Base-by-base conservation (phyloP, 2,329 filamentous ascomycete genomes). In the Thermochaetoides dissita region DNA sequence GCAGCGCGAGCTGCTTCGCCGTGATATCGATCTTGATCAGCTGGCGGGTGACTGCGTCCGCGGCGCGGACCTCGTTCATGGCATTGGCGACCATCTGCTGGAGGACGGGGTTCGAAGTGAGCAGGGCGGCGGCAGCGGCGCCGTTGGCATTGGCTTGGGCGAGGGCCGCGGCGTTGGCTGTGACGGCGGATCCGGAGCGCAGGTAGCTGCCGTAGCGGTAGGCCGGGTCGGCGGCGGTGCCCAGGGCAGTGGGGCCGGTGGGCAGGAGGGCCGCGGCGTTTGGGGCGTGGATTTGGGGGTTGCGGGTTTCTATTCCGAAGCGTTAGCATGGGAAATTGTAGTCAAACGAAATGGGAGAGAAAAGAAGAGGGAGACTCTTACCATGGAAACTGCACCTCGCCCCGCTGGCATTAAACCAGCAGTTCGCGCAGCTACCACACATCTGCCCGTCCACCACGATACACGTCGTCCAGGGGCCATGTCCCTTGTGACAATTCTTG, bases 381-480 rank as follows among this genome's bases (percentile, higher is more conserved):
- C 73, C 71, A 45, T 76, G 74, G 52, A 76, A 77, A 10, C 72
- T 76, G 46, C 74, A 78, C 39, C 73, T 60, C 8, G 71, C 66
- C 8, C 73, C 73, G 39, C 71, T 75, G 7, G 73, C 73, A 43
- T 78, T 78, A 56, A 72, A 77, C 73, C 74, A 77, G 54, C 74
- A 78, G 52, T 78, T 78, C 44, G 72, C 68, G 47, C 74, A 78
- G 51, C 71, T 75, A 8, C 74, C 73, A 45, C 71, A 76, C 69
- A 77, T 72, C 53, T 74, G 69, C 1, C 73, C 72, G 38, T 69
- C 68, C 17, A 73, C 68, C n/a, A 75, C 60, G n/a, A 78, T 64
- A 48, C 74, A 78, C 10, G 63, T 63, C 1, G 63, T 70, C 72
- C 72, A 78, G 0, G 74, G 73, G 0, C 74, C 74, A 46, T 76